Conservation (phyloP, 2,329 filamentous ascomycete species). For the Triangularia verruculosa region DNA sequence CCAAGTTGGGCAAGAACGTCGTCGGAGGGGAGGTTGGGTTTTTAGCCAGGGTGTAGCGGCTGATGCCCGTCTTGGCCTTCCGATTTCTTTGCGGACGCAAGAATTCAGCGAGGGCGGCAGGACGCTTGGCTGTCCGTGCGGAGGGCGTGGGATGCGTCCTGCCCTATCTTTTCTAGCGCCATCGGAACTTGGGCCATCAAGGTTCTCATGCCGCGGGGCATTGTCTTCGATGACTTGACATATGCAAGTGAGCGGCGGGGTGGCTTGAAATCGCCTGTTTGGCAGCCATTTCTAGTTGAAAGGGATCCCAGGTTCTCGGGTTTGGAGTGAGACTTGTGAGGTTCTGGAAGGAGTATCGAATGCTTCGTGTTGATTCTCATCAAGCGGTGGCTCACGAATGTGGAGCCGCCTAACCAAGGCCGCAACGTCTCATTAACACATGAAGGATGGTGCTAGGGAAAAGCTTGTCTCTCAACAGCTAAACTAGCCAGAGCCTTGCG, state of each 20-base stretch:
- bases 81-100: neutral
- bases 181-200: neutral
- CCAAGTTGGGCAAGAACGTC: neutral
- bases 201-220: neutral
- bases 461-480: too few relatives aligned
- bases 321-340: neutral
- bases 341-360: neutral
- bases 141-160: neutral
- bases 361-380: neutral
- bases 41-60: neutral
- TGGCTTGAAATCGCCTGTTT: neutral
- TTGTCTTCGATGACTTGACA: neutral
- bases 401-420: neutral
- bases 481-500: too few relatives aligned
- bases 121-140: neutral
- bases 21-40: neutral
- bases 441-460: too few relatives aligned
- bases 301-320: neutral
- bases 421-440: neutral
- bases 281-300: neutral
- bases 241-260: neutral
- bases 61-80: neutral
- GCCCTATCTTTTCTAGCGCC: neutral
- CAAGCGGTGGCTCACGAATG: neutral
- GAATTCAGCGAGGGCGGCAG: neutral